Base-by-base conservation (phyloP, 2,329 filamentous ascomycete species). In the Colletotrichum sp. region DNA sequence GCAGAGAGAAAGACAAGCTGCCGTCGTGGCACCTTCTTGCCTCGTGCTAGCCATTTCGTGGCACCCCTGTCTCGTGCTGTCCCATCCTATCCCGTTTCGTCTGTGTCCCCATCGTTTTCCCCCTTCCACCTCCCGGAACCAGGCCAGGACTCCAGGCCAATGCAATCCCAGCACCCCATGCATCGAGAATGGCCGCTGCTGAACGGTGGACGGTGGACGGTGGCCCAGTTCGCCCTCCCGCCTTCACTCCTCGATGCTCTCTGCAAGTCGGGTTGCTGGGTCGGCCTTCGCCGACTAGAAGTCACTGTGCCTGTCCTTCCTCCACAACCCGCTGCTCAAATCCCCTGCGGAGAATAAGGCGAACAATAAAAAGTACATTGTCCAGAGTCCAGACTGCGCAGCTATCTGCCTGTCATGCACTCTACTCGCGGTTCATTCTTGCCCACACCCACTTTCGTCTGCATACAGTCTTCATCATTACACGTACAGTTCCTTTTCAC, bases 1-100 rank as follows among this genome's bases (percentile, higher is more conserved):
- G 28, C 18, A 52, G n/a, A 52, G 16, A 48, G 10, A 39, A 9
- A 34, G 18, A 64, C 24, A 52, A 52, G 36, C 64, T 30, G 26
- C 59, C 34, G 59, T n/a, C 26, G 26, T 69, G 70, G 70, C 73
- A 76, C 74, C 74, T 76, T 76, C 74, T 74, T 65, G 70, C 74
- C 70, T 74, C 43, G 74, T 65, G 64, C 71, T 76, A 74, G 71
- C 60, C 70, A 48, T 60, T 73, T 52, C 59, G 28, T 73, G 16
- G 43, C 57, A 73, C 59, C 70, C 73, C 57, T 73, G 70, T 52
- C 70, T 65, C 16, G n/a, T 15, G 43, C 63, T 57, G 60, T 24
- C 68, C 72, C 68, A 64, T 68, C 39, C 21, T 36, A 61, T 67
- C 70, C 70, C 71, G 28, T 74, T 76, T 73, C 59, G 74, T 68